Conservation (phyloP, 192 early-diverging fungal species). For the Gonapodya prolifera region DNA sequence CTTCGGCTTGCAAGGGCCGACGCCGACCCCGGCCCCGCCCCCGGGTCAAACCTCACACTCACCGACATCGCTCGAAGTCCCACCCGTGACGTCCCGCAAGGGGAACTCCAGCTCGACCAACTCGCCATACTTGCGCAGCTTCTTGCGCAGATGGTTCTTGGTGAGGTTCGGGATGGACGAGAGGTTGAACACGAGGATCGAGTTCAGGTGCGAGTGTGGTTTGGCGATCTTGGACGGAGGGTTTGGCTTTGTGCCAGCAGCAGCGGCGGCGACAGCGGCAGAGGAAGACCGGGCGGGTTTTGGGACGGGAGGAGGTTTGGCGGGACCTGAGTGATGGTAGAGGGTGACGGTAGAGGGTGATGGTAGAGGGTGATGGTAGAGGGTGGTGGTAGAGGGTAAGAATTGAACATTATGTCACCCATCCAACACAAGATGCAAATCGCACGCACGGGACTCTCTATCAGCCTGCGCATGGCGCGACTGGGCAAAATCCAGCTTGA, state of each 20-base stretch:
- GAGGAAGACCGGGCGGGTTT: no score
- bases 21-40: no score
- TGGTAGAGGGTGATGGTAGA: no score
- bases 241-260: background rate
- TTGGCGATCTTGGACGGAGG: background rate
- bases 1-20: background rate
- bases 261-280: no score
- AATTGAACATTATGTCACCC: no score
- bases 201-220: no score
- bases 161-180: background rate
- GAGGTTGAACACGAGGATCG: background rate
- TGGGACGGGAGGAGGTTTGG: background rate
- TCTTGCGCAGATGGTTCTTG: background rate
- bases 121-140: background rate
- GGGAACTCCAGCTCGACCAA: background rate
- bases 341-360: no score
- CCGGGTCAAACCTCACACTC: slow-evolving; percentile 1
- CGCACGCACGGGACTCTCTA: slow-evolving; percentile 10
- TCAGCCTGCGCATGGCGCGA: slow-evolving; percentile 24
- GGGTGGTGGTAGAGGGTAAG: no score
- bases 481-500: slow-evolving; percentile 71
- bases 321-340: no score
- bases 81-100: background rate
- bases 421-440: background rate
- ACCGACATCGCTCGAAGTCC: background rate